Conservation (phyloP, 306 rosid genomes). For the Ceratonia siliqua region DNA sequence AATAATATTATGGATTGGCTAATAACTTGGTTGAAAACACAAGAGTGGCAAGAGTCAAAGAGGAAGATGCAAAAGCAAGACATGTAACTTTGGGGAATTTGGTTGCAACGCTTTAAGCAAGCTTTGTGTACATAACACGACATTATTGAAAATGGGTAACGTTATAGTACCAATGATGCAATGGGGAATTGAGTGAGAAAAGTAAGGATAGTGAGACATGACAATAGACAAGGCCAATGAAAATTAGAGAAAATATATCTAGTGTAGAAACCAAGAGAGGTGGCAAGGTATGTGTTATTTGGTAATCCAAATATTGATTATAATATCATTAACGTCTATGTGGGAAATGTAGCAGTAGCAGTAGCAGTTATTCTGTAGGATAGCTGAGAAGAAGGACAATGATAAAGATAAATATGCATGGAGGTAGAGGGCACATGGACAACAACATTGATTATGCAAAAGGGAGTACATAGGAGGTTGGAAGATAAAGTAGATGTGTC, state of each 20-base stretch:
- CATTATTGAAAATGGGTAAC: conserved; percentile 23
- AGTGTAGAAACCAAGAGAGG: no score
- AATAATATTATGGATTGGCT: no score
- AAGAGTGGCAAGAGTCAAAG: background rate
- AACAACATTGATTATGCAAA: background rate
- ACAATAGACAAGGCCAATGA: conserved; percentile 21
- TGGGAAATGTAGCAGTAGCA: background rate
- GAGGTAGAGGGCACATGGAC: conserved; percentile 21
- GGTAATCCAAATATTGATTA: no score
- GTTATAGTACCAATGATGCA: conserved; percentile 25
- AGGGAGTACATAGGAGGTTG: background rate
- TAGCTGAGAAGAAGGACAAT: background rate
- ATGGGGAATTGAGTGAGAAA: background rate
- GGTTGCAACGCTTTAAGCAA: conserved; percentile 40
- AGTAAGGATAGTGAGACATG: background rate
- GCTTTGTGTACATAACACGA: conserved; percentile 33
- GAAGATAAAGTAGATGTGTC: conserved; percentile 30
- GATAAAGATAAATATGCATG: conserved; percentile 18
- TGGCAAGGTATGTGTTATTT: no score
- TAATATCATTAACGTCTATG: background rate
- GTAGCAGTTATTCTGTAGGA: background rate
- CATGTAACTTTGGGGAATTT: conserved; percentile 20
- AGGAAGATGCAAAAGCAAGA: conserved; percentile 12
- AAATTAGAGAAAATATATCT: no score
- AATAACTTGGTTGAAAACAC: background rate